Evolutionary conservation across 108 stramenopile species (phyloP).

Genomic region (Nitzschia inconspicua): DNA sequence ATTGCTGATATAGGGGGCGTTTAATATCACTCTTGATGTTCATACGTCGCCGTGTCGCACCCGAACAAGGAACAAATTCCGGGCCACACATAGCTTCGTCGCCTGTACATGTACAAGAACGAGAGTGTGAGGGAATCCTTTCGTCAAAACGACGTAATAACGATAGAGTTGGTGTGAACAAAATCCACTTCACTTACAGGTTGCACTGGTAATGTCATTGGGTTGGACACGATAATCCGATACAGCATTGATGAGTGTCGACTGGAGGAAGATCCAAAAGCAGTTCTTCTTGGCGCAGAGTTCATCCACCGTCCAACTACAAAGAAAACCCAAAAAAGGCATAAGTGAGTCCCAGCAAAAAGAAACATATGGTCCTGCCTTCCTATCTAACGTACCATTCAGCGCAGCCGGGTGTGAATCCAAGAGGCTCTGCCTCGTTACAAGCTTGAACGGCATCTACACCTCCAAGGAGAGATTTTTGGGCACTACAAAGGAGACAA

Average conservation of each 20-base stretch:
- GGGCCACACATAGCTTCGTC: conserved; percentile 47
- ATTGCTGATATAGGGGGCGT: no score
- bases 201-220: conserved; percentile 44
- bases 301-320: conserved; percentile 52
- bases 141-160: no score
- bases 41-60: conserved; percentile 38
- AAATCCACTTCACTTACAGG: no score
- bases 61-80: conserved; percentile 35
- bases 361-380: no score
- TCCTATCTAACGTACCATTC: no score
- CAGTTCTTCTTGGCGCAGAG: conserved; percentile 45
- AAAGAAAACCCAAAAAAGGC: no score
- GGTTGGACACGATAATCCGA: conserved; percentile 35
- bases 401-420: conserved; percentile 34
- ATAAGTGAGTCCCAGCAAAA: no score
- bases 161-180: no score
- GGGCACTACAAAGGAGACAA: no score
- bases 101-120: no score
- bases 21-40: conserved; percentile 35
- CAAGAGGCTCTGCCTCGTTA: conserved; percentile 20
- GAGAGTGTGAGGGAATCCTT: no score
- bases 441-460: conserved; percentile 34
- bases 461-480: conserved; percentile 35
- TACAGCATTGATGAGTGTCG: conserved; percentile 39
- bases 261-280: conserved; percentile 42